Evolutionary conservation across 495 filamentous ascomycete genomes (phyloP), one percentile per base, ranked within the genome.

Genomic region (Amphirosellinia nigrospora): DNA sequence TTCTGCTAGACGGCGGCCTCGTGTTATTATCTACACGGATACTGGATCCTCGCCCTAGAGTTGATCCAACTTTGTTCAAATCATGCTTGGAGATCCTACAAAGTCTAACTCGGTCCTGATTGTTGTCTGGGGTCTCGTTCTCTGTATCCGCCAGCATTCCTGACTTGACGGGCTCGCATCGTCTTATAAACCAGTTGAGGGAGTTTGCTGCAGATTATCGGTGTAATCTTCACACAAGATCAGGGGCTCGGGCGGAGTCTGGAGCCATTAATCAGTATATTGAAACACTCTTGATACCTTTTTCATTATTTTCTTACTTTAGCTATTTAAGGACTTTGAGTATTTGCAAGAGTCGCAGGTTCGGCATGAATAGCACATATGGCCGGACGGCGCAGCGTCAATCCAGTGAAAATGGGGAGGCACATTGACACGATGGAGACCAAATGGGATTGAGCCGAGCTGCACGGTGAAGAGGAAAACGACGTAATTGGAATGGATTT

Each of bases 1-100:
- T 66, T 41, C 71, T 72, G 58, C 62, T 73, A 73, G 73, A 75
- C 68, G 69, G 68, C 67, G 60, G 41, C 55, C 71, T 60, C 32
- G 36, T 71, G 66, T 70, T 66, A 62, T 69, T 45, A 48, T 66
- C 43, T 52, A 39, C 39, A 30, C 34, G 41, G 43, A 39, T 19
- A 46, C 34, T 43, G 4, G 58, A 28, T 43, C 15, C 9, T 48
- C 34, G 4, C 32, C 28, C n/a, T 21, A 59, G 23, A 41, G 34
- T 67, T 46, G 53, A 26, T 39, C 46, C n/a, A 13, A 13, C n/a
- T 38, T 41, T 68, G 43, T 59, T 15, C 65, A 59, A 45, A 30
- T 48, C 36, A 32, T 7, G 36, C 34, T 65, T 65, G 45, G 65
- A 48, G 65, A 48, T 59, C 10, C 50, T 23, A 48, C 48, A 36